These are phyloP conservation scores for Pseudisothecium myosuroides DNA, from an alignment of 225 moss, liverwort and hornwort species.

Conservation along the genomic window DNA sequence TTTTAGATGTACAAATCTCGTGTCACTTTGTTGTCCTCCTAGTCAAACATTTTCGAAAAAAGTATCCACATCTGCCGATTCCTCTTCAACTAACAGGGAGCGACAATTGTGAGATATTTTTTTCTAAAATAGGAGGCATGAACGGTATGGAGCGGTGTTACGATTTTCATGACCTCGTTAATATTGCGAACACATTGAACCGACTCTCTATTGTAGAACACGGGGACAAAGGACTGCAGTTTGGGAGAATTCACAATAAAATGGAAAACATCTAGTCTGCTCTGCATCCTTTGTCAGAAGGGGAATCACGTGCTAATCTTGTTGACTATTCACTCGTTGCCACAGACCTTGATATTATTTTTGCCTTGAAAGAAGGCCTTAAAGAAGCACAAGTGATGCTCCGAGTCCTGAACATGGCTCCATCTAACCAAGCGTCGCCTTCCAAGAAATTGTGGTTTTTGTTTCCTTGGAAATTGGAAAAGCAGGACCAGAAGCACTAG, in stretches of 20 bases:
- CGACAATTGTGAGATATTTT: not conserved
- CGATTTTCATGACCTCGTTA: not conserved
- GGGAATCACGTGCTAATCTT: not conserved
- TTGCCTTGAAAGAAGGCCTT: too few species aligned
- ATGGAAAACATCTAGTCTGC: not conserved
- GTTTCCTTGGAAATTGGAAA: not conserved
- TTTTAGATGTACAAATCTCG: too few species aligned
- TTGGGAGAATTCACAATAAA: not conserved
- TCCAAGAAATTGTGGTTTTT: not conserved
- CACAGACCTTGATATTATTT: not conserved
- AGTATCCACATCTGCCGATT: too few species aligned
- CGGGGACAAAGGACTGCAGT: not conserved
- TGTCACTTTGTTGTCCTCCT: too few species aligned
- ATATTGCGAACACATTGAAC: not conserved
- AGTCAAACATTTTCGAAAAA: too few species aligned
- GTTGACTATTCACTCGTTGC: not conserved
- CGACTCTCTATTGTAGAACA: not conserved
- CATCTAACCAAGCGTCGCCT: not conserved
- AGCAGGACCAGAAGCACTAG: not conserved
- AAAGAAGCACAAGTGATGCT: not conserved
- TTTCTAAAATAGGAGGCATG: not conserved
- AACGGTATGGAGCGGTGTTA: not conserved
- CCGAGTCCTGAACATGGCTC: not conserved
- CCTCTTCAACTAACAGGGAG: too few species aligned
- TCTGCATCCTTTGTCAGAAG: not conserved